phyloP scores from a whole-genome alignment of 306 rosid species.

The Vigna nakashimae region DNA sequence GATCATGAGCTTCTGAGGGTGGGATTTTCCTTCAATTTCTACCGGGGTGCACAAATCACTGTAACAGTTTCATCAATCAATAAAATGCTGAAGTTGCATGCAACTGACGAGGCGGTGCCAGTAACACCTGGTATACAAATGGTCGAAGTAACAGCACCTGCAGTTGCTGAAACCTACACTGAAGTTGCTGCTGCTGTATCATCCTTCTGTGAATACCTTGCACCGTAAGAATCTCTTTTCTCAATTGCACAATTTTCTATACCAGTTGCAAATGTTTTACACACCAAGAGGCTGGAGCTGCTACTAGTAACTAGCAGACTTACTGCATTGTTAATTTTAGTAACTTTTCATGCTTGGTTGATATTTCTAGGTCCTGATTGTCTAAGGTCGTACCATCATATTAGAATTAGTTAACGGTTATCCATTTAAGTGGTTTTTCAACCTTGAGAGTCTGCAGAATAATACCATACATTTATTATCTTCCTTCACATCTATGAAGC shows the following conservation, averaged over 20 bases:
- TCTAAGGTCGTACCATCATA: not conserved
- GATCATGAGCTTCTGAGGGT: conserved; percentile 90
- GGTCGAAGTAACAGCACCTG: conserved; percentile 96
- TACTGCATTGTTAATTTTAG: not conserved
- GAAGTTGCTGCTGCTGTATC: conserved; percentile 80
- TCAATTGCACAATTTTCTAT: conserved; percentile 6
- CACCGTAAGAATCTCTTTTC: conserved; percentile 74
- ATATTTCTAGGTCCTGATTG: not conserved
- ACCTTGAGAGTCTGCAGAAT: conserved; percentile 3
- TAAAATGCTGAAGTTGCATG: conserved; percentile 90
- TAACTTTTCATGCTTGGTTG: conserved; percentile 8
- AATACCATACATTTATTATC: conserved; percentile 19
- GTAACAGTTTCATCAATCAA: conserved; percentile 85
- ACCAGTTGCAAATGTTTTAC: not conserved
- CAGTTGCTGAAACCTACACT: conserved; percentile 74
- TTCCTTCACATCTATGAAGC: conserved; percentile 1
- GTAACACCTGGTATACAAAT: conserved; percentile 91
- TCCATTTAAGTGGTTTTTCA: not conserved
- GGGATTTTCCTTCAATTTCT: conserved; percentile 80
- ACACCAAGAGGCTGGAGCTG: not conserved
- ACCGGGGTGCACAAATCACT: conserved; percentile 73
- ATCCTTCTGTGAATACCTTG: conserved; percentile 95
- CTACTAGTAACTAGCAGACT: not conserved
- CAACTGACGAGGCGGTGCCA: conserved; percentile 88
- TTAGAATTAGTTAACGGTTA: not conserved